Conservation (phyloP, 2,329 filamentous ascomycete species). For the Fonsecaea nubica region DNA sequence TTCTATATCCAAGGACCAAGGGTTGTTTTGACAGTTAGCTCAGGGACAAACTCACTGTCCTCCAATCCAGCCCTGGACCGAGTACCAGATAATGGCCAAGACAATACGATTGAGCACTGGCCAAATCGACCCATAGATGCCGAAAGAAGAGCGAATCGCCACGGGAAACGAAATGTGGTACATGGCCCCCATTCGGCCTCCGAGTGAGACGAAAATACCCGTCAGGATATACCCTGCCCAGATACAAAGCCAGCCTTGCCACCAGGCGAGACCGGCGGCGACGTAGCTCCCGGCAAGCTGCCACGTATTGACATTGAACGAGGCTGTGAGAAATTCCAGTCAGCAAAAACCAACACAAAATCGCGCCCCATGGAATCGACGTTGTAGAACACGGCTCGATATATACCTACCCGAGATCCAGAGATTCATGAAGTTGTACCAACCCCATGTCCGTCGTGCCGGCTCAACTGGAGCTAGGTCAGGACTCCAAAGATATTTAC, state of each 20-base stretch:
- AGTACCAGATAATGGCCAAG: constrained; percentile 47
- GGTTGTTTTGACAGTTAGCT: background rate
- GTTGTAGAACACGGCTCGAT: background rate
- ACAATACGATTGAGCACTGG: constrained; percentile 49
- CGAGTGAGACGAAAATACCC: constrained; percentile 47
- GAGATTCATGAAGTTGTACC: constrained; percentile 71
- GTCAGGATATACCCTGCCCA: constrained; percentile 52
- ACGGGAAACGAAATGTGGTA: constrained; percentile 53
- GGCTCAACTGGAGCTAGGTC: constrained; percentile 68
- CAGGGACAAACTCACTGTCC: constrained; percentile 39
- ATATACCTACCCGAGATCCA: constrained; percentile 17
- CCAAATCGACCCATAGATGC: constrained; percentile 55
- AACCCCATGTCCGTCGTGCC: constrained; percentile 80
- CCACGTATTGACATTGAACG: constrained; percentile 44
- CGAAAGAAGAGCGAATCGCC: constrained; percentile 51
- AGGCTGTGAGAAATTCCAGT: constrained; percentile 37
- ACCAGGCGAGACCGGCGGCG: constrained; percentile 62
- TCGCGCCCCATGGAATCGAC: background rate
- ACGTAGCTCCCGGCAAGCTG: constrained; percentile 64
- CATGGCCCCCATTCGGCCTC: constrained; percentile 52
- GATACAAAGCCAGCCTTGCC: constrained; percentile 86
- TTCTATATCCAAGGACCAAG: constrained; percentile 32
- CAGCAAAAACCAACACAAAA: background rate
- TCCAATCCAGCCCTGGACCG: constrained; percentile 16
- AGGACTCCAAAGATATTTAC: constrained; percentile 19